Base-by-base conservation (phyloP, 2,329 filamentous ascomycete species). In the Ophiostoma pallidulum region DNA sequence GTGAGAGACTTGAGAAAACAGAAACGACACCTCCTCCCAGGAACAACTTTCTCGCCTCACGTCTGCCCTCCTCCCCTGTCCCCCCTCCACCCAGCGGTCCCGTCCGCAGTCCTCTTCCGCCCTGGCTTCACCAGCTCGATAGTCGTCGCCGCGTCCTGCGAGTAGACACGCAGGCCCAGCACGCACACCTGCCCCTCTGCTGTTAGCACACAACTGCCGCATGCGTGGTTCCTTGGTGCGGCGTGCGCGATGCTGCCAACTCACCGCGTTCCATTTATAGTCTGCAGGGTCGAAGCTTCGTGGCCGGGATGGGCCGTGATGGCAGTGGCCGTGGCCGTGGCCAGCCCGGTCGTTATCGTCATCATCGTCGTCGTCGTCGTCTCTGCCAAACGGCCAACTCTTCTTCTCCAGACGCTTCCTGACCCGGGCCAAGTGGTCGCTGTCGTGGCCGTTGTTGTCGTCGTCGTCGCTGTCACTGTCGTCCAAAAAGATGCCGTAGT, bases 381-480 rank as follows among this genome's bases (percentile, higher is more conserved):
- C 19, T 18, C 20, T 40, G 19, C 16, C 8, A 8, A 28, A 28
- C 24, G 24, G 24, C 24, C 24, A 5, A 28, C 24, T 10, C 24
- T 28, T 28, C 24, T 28, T 28, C 10, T 28, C 24, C 9, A 28
- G 13, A 16, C 9, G 18, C 47, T 19, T 33, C 19, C 18, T 45
- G 10, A 29, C 19, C 24, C n/a, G 12, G 33, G 22, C 22, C 10
- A 28, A 10, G 8, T 24, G 14, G 8, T 35, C 35, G n/a, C 47
- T 45, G 3, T 47, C 37, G 12, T 22, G n/a, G 13, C 45, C 47
- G 8, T 41, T 42, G 4, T 40, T 33, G n/a, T 41, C 32, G 2
- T 45, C 32, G 33, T 8, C 38, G n/a, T 41, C 38, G n/a, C 39
- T 37, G 12, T 45, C 36, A 22, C 38, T 42, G 13, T 46, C 38